Base-by-base conservation (phyloP, 2,329 filamentous ascomycete species). In the Hypoxylon sp. region DNA sequence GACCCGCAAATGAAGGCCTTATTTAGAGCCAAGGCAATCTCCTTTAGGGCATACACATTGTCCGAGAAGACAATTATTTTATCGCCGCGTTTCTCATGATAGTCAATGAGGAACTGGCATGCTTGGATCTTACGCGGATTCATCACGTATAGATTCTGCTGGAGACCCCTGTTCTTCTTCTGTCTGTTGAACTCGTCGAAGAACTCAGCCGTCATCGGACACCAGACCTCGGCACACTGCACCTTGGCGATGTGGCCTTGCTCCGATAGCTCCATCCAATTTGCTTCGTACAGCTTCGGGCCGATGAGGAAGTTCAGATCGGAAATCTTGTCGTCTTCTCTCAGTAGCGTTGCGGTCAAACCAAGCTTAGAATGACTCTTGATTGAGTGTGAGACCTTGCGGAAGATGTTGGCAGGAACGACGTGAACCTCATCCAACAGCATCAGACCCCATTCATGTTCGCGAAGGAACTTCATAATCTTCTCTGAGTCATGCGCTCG, bases 1-100 rank as follows among this genome's bases (percentile, higher is more conserved):
- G 87, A 89, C 40, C 94, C 94, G 64, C 90, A 96, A 61, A 99
- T 96, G 69, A 87, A 97, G 0, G 90, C 88, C 69, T 96, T 97
- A 36, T 83, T 82, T 26, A 97, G 77, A 61, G 91, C 93, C 17
- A 84, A 78, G 3, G 94, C 92, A 66, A 97, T 96, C 29, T 86
- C 83, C 62, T 93, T 84, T 20, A 99, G 77, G 0, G 94, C 93
- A 66, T 94, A 97, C 29, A 99, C 91, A 62, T 97, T 97, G 71
- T 99, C 94, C 0, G 91, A 96, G 71, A 97, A 97, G 31, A 99
- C 93, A 58, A 97, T 97, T 62, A 97, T 91, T 73, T 97, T 97
- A 76, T 97, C 94, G 21, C 94, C 93, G 54, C 94, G 84, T 46
- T 86, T 87, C 72, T 97, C 93, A 71, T 99, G 94, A 67, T 96